Base-by-base conservation (phyloP, 768 basidiomycete species). In the Psilocybe subaeruginosa region DNA sequence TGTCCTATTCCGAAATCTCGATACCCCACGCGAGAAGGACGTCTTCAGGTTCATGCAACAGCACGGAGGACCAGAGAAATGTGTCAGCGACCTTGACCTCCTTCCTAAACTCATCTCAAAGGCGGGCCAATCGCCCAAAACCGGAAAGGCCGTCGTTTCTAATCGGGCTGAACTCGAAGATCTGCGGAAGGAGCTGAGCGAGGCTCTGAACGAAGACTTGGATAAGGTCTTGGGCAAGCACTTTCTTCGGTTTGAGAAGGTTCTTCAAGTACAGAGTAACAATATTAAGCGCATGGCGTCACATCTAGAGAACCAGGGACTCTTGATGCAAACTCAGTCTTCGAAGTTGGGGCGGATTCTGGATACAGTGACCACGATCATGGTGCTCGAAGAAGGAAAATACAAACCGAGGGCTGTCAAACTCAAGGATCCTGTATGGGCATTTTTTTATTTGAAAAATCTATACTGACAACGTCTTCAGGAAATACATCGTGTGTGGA, bases 11-110 rank as follows among this genome's bases (percentile, higher is more conserved):
- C 67, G 69, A 16, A 70, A 70, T 35, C 66, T 77, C 16, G 71
- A 76, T 35, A 69, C 74, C 0, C 73, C 74, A 8, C 69, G 72
- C 14, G 76, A 78, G 55, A 68, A 66, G 59, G 74, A 77, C 17
- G 60, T 76, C 4, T 56, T 66, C 17, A 64, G 66, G 17, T 72
- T 77, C 54, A 68, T 80, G 12, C 67, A 72, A 19, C 67, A 70
- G 16, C 71, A 74, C 27, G 76, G 76, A 29, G 76, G 77, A 9
- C 64, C 68, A 1, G 63, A 65, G 30, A 72, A 70, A 19, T 75
- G 72, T 49, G 52, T 76, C 27, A 68, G 73, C 19, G 70, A 74
- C 55, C 73, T 75, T 41, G 66, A 68, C 14, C 57, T 69, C 30
- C 66, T 79, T 1, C 61, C 63, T n/a, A 69, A 71, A 55, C 66